Evolutionary conservation across 1,139 yeast species (phyloP).

Genomic region (Wickerhamomyces sp.): DNA sequence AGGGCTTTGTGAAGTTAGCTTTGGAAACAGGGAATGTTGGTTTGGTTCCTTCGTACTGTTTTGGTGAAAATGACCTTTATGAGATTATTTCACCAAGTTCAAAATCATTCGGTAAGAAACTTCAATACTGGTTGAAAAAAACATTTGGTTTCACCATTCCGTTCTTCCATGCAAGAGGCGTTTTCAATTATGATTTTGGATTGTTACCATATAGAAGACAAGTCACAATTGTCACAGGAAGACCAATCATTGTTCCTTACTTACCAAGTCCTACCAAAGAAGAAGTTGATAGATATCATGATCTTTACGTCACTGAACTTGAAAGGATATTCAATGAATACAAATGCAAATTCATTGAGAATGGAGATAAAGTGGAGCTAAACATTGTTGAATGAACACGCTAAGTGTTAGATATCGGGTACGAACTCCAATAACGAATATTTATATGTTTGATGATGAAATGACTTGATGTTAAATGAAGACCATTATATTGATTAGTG

Average conservation of each 20-base stretch:
- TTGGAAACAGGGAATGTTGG: conserved; percentile 71
- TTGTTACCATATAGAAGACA: conserved; percentile 81
- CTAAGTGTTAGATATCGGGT: no score
- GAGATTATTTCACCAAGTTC: conserved; percentile 53
- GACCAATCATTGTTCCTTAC: conserved; percentile 68
- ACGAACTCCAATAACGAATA: no score
- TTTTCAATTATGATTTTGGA: conserved; percentile 91
- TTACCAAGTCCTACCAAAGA: conserved; percentile 38
- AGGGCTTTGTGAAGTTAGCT: conserved; percentile 87
- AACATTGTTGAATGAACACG: conserved; percentile 42
- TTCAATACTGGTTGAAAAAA: conserved; percentile 70
- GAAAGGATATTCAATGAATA: conserved; percentile 63
- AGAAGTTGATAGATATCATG: conserved; percentile 67
- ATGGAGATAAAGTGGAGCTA: conserved; percentile 36
- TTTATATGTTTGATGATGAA: no score
- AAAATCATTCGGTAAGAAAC: conserved; percentile 44
- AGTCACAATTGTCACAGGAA: conserved; percentile 75
- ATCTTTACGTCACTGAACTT: conserved; percentile 63
- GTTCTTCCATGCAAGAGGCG: conserved; percentile 86
- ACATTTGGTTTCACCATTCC: conserved; percentile 83
- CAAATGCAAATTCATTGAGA: conserved; percentile 53
- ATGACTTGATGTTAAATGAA: no score
- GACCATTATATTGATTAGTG: no score
- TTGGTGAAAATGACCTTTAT: conserved; percentile 86
- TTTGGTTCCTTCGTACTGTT: conserved; percentile 84